These are phyloP conservation scores for Fragilariopsis cylindrus DNA, from an alignment of 108 stramenopile species.

Conservation along the genomic window DNA sequence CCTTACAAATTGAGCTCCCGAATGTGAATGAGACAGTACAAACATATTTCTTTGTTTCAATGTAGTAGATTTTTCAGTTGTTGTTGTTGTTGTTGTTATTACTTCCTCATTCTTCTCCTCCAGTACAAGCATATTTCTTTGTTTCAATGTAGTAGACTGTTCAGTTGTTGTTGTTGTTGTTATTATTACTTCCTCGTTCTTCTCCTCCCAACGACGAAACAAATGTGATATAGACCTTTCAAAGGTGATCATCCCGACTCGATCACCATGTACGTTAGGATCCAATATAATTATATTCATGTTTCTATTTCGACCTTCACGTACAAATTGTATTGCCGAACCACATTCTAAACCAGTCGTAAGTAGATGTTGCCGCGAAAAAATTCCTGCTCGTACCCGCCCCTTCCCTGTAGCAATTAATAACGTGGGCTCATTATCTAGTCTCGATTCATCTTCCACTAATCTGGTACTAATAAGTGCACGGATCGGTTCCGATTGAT, in stretches of 20 bases:
- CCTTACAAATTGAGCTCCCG: constrained; percentile 67
- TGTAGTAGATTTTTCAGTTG: constrained; percentile 8
- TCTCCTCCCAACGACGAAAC: constrained; percentile 38
- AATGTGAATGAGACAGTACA: constrained; percentile 73
- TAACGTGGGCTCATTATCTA: constrained; percentile 43
- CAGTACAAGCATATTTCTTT: constrained; percentile 52
- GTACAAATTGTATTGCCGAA: constrained; percentile 63
- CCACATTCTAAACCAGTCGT: constrained; percentile 66
- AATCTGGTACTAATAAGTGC: constrained; percentile 50
- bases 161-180: not conserved
- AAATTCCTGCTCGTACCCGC: constrained; percentile 78
- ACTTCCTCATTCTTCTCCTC: not conserved
- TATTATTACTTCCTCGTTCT: not conserved
- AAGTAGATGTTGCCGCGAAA: constrained; percentile 66
- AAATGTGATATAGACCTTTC: constrained; percentile 48
- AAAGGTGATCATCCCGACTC: constrained; percentile 59
- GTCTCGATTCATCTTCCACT: constrained; percentile 12
- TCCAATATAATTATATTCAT: constrained; percentile 74
- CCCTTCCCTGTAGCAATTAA: constrained; percentile 74
- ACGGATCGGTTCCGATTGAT: constrained; percentile 48
- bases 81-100: not conserved
- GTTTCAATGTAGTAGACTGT: constrained; percentile 9
- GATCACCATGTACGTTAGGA: constrained; percentile 76
- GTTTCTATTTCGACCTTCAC: constrained; percentile 55
- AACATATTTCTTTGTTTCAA: constrained; percentile 40